Conservation (phyloP, 2,329 filamentous ascomycete species). For the Triangularia verruculosa region DNA sequence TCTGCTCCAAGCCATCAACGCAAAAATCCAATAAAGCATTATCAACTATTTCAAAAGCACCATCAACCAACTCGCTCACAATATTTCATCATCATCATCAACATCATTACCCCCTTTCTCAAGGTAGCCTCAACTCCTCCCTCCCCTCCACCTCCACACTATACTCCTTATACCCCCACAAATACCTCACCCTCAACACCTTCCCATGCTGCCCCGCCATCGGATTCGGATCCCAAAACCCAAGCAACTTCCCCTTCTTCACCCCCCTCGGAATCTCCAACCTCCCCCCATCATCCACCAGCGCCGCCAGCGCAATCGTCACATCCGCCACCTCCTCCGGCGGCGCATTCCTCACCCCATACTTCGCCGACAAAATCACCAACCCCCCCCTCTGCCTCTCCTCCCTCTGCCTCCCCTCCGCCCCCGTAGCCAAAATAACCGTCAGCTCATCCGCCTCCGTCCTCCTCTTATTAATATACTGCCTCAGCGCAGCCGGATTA, state of each 20-base stretch:
- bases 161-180: conserved; percentile 37
- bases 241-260: conserved; percentile 44
- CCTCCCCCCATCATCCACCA: conserved; percentile 38
- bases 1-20: background rate
- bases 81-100: background rate
- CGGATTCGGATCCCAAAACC: conserved; percentile 52
- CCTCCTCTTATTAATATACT: conserved; percentile 35
- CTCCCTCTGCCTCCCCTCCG: conserved; percentile 38
- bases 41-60: background rate
- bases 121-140: conserved; percentile 38
- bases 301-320: conserved; percentile 45
- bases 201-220: conserved; percentile 44
- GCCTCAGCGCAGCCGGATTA: conserved; percentile 20
- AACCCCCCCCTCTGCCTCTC: conserved; percentile 40
- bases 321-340: conserved; percentile 48
- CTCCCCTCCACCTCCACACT: conserved; percentile 37
- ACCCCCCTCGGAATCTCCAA: conserved; percentile 41
- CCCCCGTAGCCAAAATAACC: conserved; percentile 40
- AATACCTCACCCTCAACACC: conserved; percentile 45
- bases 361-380: conserved; percentile 50
- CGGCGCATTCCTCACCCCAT: conserved; percentile 38
- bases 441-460: conserved; percentile 46
- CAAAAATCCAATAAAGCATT: background rate
- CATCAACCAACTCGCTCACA: background rate
- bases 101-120: background rate